These are phyloP conservation scores for Sporisorium sorghi DNA, from an alignment of 1,284 basidiomycete genomes.

Conservation along the genomic window DNA sequence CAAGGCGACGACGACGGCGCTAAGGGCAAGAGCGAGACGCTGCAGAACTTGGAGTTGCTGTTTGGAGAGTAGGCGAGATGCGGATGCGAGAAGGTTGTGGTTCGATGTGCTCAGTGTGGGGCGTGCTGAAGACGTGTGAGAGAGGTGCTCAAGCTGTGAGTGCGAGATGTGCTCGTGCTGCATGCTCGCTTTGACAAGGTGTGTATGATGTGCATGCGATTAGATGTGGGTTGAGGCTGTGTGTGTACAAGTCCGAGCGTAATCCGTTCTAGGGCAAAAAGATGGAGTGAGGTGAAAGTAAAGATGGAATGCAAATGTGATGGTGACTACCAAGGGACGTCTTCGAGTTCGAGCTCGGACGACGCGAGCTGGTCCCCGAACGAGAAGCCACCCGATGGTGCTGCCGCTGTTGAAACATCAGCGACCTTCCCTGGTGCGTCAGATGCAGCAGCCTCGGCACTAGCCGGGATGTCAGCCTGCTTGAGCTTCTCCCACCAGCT, in stretches of 20 bases:
- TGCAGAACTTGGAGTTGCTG: slow-evolving; percentile 62
- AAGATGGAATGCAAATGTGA: neutral
- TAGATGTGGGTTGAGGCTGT: neutral
- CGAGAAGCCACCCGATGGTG: slow-evolving; percentile 9
- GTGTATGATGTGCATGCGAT: neutral
- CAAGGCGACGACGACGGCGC: neutral
- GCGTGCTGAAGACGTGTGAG: too few relatives aligned
- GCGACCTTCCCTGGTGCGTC: neutral
- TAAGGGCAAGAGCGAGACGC: slow-evolving; percentile 47
- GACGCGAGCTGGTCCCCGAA: slow-evolving; percentile 15
- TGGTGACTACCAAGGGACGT: slow-evolving; percentile 30
- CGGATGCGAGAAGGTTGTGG: too few relatives aligned
- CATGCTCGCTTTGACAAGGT: too few relatives aligned
- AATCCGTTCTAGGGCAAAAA: neutral
- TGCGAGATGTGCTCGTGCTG: too few relatives aligned
- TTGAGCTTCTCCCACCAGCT: slow-evolving; percentile 47
- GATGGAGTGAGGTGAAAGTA: neutral
- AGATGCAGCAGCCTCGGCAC: neutral
- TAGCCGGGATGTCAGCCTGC: slow-evolving; percentile 7
- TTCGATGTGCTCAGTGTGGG: neutral
- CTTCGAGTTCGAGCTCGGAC: slow-evolving; percentile 29
- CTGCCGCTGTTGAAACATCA: neutral
- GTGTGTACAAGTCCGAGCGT: neutral
- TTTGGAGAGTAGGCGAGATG: slow-evolving; percentile 41
- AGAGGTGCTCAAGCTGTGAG: too few relatives aligned